Evolutionary conservation across 371 early-diverging fungal species (phyloP).

Genomic region (Capniomyces stellatus): DNA sequence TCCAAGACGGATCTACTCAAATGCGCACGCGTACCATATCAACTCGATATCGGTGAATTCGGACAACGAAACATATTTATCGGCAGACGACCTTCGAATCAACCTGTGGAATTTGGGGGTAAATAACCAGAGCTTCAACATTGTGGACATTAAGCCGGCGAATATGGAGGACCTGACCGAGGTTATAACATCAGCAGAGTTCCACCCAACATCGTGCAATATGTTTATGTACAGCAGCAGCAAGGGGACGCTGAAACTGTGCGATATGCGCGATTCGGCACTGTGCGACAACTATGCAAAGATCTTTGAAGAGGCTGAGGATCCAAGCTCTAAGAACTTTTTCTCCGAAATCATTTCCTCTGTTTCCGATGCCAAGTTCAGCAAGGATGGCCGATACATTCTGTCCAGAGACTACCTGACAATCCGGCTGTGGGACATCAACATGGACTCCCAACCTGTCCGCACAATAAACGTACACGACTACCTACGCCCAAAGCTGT

Average conservation of each 20-base stretch:
- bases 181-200: constrained; percentile 97
- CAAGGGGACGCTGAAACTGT: constrained; percentile 91
- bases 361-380: constrained; percentile 89
- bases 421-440: constrained; percentile 94
- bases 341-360: constrained; percentile 97
- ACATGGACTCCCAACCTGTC: constrained; percentile 85
- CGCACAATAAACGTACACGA: constrained; percentile 90
- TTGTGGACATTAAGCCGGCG: constrained; percentile 98
- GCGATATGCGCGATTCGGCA: constrained; percentile 91
- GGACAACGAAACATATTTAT: constrained; percentile 91
- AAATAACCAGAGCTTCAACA: constrained; percentile 91
- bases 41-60: constrained; percentile 97
- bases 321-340: constrained; percentile 81
- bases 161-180: constrained; percentile 98
- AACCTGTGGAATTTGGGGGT: constrained; percentile 96
- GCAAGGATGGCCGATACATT: constrained; percentile 87
- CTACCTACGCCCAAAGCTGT: constrained; percentile 76
- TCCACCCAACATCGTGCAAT: constrained; percentile 90
- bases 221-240: constrained; percentile 96
- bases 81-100: constrained; percentile 95
- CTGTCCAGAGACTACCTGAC: constrained; percentile 92
- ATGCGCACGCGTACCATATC: constrained; percentile 98
- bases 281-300: constrained; percentile 87
- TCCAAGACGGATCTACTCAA: constrained; percentile 86
- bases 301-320: constrained; percentile 89